Conservation (phyloP, 176 grass and related monocot genomes). For the Oryza meridionalis region DNA sequence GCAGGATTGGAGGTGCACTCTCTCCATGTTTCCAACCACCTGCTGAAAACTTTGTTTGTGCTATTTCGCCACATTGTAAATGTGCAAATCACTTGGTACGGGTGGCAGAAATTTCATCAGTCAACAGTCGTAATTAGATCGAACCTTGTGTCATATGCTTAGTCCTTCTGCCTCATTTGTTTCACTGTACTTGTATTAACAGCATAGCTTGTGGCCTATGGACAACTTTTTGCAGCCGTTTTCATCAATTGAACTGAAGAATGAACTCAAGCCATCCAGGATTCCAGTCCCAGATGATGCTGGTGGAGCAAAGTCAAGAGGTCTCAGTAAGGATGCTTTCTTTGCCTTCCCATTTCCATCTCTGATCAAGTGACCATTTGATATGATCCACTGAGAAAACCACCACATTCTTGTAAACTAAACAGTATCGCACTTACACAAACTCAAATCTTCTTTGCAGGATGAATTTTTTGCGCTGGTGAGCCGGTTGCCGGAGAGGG, state of each 20-base stretch:
- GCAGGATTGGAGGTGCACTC: constrained; percentile 22
- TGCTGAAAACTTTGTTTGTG: not conserved
- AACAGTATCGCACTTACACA: no score
- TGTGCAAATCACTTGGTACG: not conserved
- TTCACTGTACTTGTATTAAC: not conserved
- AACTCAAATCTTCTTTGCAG: no score
- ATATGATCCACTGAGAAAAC: not conserved
- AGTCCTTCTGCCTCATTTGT: constrained; percentile 14
- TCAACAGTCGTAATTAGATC: not conserved
- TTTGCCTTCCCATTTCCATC: not conserved
- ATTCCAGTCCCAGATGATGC: not conserved
- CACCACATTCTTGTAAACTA: no score
- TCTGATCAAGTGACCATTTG: not conserved
- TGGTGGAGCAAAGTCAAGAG: not conserved
- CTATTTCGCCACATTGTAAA: not conserved
- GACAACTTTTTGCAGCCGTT: not conserved
- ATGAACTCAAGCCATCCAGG: constrained; percentile 1
- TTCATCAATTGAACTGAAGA: not conserved
- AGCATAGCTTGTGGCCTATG: not conserved
- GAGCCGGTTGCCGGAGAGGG: not conserved
- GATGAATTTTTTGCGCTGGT: not conserved
- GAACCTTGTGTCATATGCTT: not conserved
- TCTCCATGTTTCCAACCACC: constrained; percentile 25
- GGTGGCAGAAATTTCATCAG: not conserved
- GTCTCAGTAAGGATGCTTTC: not conserved